These are phyloP conservation scores for Trichophyton simii DNA, from an alignment of 2,329 filamentous ascomycete genomes.

Conservation along the genomic window DNA sequence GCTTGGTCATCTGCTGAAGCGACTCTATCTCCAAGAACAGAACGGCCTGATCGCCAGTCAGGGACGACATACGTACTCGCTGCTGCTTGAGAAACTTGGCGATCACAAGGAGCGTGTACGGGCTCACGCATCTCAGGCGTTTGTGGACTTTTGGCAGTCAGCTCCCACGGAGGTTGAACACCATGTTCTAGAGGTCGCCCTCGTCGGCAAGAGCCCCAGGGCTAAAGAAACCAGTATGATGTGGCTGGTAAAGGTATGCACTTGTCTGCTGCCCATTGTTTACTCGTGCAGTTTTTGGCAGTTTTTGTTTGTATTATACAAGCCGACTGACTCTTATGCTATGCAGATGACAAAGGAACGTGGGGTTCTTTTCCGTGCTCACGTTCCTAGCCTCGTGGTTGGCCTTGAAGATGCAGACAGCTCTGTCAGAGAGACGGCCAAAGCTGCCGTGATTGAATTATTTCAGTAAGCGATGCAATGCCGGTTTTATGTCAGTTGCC, in stretches of 20 bases:
- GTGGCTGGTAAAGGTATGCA: constrained; percentile 63
- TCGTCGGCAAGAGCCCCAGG: constrained; percentile 67
- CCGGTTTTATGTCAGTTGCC: neutral
- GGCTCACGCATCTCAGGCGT: constrained; percentile 57
- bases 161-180: constrained; percentile 64
- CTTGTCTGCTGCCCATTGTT: neutral
- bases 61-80: constrained; percentile 55
- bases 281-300: constrained; percentile 1
- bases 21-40: constrained; percentile 72
- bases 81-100: constrained; percentile 73
- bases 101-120: constrained; percentile 81
- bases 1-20: constrained; percentile 74
- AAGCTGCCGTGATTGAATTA: constrained; percentile 70
- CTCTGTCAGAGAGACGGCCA: constrained; percentile 72
- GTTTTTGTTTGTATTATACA: neutral
- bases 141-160: constrained; percentile 63
- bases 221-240: constrained; percentile 75
- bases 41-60: constrained; percentile 57
- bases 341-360: constrained; percentile 66
- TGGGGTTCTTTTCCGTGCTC: constrained; percentile 65
- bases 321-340: neutral
- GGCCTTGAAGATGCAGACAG: constrained; percentile 83
- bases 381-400: constrained; percentile 71
- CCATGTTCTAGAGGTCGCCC: constrained; percentile 62
- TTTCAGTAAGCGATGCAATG: constrained; percentile 49